Percentiles rank a stretch among this genome's conserved stretches.
Conservation (phyloP, 2,329 filamentous ascomycete genomes). For the Pochonia chlamydosporia region DNA sequence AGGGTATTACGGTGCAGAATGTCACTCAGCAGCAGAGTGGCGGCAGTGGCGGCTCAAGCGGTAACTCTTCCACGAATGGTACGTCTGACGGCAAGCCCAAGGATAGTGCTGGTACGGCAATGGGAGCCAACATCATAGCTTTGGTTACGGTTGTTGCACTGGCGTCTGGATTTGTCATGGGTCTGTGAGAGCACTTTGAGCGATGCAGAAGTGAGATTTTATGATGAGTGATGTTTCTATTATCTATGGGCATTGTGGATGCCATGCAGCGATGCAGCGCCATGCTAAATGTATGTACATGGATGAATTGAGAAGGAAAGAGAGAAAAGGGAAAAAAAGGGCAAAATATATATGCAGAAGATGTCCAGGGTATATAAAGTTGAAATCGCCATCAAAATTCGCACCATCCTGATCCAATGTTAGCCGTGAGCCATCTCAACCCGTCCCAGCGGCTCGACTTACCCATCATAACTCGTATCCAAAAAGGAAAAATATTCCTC, state of each 20-base stretch:
- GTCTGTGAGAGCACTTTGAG: constrained; percentile 19
- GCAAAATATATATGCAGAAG: not conserved
- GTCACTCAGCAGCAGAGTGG: constrained; percentile 25
- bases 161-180: constrained; percentile 30
- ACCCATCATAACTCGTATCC: constrained; percentile 1
- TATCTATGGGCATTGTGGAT: not conserved
- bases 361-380: constrained; percentile 7
- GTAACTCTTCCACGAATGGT: not conserved
- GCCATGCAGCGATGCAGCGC: not conserved
- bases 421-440: not conserved
- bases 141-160: constrained; percentile 32
- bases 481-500: no score
- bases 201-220: not conserved
- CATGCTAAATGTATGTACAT: constrained; percentile 1
- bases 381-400: not conserved
- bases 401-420: constrained; percentile 1
- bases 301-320: constrained; percentile 7
- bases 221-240: not conserved
- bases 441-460: not conserved
- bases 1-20: constrained; percentile 36
- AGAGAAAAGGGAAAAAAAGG: constrained; percentile 4
- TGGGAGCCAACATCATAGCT: constrained; percentile 19
- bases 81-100: not conserved
- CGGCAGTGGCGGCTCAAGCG: constrained; percentile 9
- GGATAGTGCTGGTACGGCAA: constrained; percentile 16